Evolutionary conservation across 495 filamentous ascomycete genomes (phyloP), one percentile per base, ranked within the genome.

Genomic region (Podospora comata): DNA sequence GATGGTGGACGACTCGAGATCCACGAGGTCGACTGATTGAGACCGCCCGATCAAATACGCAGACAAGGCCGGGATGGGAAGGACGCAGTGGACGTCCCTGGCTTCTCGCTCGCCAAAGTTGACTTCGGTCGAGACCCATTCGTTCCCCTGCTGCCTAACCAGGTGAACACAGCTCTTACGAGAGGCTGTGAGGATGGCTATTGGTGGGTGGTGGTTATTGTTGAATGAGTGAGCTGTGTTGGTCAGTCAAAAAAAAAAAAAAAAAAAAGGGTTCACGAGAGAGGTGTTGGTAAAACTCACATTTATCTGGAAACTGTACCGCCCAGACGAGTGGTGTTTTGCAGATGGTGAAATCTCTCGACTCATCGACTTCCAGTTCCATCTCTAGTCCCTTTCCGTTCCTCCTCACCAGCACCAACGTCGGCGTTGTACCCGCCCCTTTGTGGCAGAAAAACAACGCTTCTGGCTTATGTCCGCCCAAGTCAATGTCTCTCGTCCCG

Each of bases 341-440:
- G 68, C 81, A 83, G 39, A 86, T 77, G 26, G 67, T 65, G 62
- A 79, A 79, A 34, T 81, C 79, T 18, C 65, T 75, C 1, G 70
- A 68, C 66, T 74, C 67, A 4, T 67, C 72, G 30, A 61, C 68
- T 9, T 79, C 79, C 13, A 73, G 57, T 20, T 75, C 75, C 18
- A 90, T 65, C 70, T 89, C 86, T 0, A 81, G 80, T 64, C 89
- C 79, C 28, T 79, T 77, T 16, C 89, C 89, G 65, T 87, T 86
- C 23, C 82, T 81, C 66, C 84, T 83, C 27, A 90, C 79, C 15
- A 90, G 65, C 19, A 91, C 70, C 1, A 91, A 60, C 9, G 81
- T 72, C 5, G 81, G 76, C 27, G 79, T 75, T 18, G 73, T 44
- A n/a, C 73, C 70, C 20, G 67, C 69, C 30, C 67, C 65, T 39